Conservation (phyloP, 108 stramenopile species). For the Asterionellopsis glacialis region DNA sequence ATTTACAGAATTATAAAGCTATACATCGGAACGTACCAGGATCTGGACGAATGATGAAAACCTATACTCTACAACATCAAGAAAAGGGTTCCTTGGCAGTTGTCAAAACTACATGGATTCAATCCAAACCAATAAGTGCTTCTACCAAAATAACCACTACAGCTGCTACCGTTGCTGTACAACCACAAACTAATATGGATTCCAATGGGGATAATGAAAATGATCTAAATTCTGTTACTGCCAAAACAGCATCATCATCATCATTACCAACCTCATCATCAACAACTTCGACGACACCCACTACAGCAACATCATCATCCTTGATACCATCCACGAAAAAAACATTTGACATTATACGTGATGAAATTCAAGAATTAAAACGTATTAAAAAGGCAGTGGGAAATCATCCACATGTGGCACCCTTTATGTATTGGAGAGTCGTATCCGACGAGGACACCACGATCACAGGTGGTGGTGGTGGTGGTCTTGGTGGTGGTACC, state of each 20-base stretch:
- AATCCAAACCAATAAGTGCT: slow-evolving; percentile 7
- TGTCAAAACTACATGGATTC: slow-evolving; percentile 13
- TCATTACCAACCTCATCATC: too few species aligned
- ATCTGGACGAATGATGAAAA: slow-evolving; percentile 80
- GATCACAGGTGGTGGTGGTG: slow-evolving; percentile 2
- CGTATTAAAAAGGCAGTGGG: slow-evolving; percentile 23
- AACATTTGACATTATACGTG: not conserved
- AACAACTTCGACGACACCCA: too few species aligned
- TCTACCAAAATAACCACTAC: not conserved
- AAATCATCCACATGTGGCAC: slow-evolving; percentile 28
- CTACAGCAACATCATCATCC: too few species aligned
- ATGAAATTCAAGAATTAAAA: slow-evolving; percentile 26
- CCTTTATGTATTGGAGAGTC: slow-evolving; percentile 33
- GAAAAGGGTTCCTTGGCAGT: slow-evolving; percentile 30
- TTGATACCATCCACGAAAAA: too few species aligned
- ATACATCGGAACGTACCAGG: slow-evolving; percentile 40
- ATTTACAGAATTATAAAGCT: not conserved
- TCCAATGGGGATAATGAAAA: too few species aligned
- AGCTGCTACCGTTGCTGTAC: slow-evolving; percentile 1
- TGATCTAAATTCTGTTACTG: too few species aligned
- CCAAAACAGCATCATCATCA: too few species aligned
- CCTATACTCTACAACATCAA: slow-evolving; percentile 53
- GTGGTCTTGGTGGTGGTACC: not conserved
- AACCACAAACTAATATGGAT: too few species aligned
- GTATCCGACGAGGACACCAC: slow-evolving; percentile 7